A percentile compares a stretch with the other conserved stretches of the same genome.
Conservation (phyloP, 495 filamentous ascomycete genomes). For the Penicillium flavigenum region DNA sequence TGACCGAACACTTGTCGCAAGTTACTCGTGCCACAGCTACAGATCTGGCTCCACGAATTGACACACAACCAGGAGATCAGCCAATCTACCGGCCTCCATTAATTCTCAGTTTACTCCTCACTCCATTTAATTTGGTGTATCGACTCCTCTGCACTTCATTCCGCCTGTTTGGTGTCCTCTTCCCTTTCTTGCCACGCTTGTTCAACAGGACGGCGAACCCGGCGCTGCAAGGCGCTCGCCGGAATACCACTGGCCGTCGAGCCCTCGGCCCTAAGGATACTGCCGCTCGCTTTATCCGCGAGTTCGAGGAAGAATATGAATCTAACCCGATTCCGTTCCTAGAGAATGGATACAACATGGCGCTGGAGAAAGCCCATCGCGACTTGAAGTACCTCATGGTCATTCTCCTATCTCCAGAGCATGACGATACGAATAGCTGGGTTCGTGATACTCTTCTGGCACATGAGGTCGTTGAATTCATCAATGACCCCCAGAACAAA, state of each 20-base stretch:
- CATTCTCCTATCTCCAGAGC: conserved; percentile 82
- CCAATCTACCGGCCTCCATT: conserved; percentile 66
- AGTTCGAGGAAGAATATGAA: conserved; percentile 93
- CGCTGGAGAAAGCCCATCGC: conserved; percentile 80
- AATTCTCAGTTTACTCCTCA: conserved; percentile 71
- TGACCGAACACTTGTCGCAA: conserved; percentile 46
- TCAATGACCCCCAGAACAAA: conserved; percentile 70
- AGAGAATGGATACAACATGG: conserved; percentile 86
- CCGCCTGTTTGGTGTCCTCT: conserved; percentile 65
- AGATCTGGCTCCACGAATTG: conserved; percentile 72
- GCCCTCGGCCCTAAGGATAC: conserved; percentile 80
- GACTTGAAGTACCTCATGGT: conserved; percentile 90
- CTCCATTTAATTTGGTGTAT: conserved; percentile 78
- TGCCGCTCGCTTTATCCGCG: conserved; percentile 79
- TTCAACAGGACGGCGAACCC: conserved; percentile 53
- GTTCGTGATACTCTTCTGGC: conserved; percentile 77
- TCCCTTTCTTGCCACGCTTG: conserved; percentile 80
- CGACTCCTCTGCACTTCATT: conserved; percentile 61
- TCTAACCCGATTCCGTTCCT: conserved; percentile 66
- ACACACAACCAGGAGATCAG: conserved; percentile 67
- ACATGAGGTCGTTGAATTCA: conserved; percentile 66
- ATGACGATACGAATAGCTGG: conserved; percentile 87
- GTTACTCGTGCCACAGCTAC: conserved; percentile 21
- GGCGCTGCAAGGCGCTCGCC: conserved; percentile 49
- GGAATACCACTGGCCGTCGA: conserved; percentile 66